Conservation (phyloP, 2,329 filamentous ascomycete genomes). For the Aspergillus uvarum region DNA sequence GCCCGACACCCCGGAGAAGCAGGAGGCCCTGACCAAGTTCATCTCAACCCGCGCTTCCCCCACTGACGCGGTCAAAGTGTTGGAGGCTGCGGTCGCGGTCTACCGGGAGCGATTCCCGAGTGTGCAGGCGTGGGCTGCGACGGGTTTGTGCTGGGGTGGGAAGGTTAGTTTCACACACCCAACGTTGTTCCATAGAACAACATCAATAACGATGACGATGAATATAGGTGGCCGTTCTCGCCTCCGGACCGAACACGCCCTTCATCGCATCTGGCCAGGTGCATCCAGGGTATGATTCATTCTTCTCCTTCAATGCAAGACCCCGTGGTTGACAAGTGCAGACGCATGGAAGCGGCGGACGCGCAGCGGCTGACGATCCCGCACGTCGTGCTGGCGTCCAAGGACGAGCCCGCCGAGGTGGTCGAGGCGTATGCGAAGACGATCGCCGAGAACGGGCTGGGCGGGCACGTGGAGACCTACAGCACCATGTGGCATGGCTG, state of each 20-base stretch:
- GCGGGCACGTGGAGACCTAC: slow-evolving; percentile 65
- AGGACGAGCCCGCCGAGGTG: slow-evolving; percentile 59
- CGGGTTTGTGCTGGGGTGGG: slow-evolving; percentile 71
- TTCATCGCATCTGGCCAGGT: slow-evolving; percentile 48
- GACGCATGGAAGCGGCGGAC: slow-evolving; percentile 55
- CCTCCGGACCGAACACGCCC: slow-evolving; percentile 52
- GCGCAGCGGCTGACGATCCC: slow-evolving; percentile 62
- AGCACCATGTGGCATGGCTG: slow-evolving; percentile 68
- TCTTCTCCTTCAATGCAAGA: neutral
- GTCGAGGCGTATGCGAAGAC: slow-evolving; percentile 54
- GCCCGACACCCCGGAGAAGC: slow-evolving; percentile 63
- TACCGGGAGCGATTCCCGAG: slow-evolving; percentile 53
- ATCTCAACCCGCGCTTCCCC: slow-evolving; percentile 48
- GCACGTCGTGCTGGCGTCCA: slow-evolving; percentile 62
- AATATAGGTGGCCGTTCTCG: slow-evolving; percentile 32
- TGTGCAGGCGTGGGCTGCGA: slow-evolving; percentile 60
- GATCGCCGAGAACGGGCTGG: slow-evolving; percentile 51
- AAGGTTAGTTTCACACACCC: slow-evolving; percentile 53
- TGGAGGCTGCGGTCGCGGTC: slow-evolving; percentile 44
- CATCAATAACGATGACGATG: neutral
- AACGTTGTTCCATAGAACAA: neutral
- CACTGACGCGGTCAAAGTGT: slow-evolving; percentile 25
- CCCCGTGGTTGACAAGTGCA: slow-evolving; percentile 18
- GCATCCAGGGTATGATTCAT: slow-evolving; percentile 34
- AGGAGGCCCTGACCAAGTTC: slow-evolving; percentile 59